Evolutionary conservation across 441 rosid species (phyloP), one percentile per base, ranked within the genome.

Genomic region (Monsonia emarginata): DNA sequence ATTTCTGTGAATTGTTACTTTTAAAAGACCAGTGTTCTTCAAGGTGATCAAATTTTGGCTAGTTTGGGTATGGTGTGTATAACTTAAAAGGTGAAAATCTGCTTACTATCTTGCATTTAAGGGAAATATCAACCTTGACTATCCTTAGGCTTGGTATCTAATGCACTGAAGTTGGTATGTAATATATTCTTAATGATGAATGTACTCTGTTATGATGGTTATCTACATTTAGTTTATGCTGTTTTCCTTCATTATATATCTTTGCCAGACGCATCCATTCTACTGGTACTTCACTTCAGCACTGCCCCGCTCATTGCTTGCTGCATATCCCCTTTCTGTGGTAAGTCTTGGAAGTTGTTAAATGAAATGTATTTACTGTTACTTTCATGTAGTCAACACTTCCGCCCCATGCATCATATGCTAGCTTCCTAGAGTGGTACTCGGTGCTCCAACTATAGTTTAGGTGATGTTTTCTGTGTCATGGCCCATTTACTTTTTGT

Each of bases 271-370:
- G 60, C 90, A 84, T 70, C 77, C 95, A 63, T 70, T 89, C 59
- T 92, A 89, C 78, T 95, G 99, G 97, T 95, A 95, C 82, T 91
- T 94, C 80, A 89, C 92, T 80, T 95, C 97, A 31, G 97, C 99
- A 69, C 96, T 95, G 54, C 94, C 96, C 61, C 97, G 96, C 31
- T 76, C 81, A 2, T 78, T 91, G 78, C 94, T 91, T 63, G 86
- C 80, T 57, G 99, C 90, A 34, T 94, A 86, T 82, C 99, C 97
- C 70, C 90, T 94, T 73, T 84, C 82, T 67, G 25, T 89, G 89
- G 98, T 94, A 78, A 84, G 86, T 76, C 58, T 63, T 46, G 50
- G 73, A 70, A 68, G 57, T 57, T 18, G 44, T 66, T 44, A 48
- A 54, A 31, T n/a, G 50, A 56, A 40, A 58, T 1, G 14, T 38